A percentile compares a stretch with the other conserved stretches of the same genome.
Evolutionary conservation across 768 basidiomycete genomes (phyloP).

Genomic region (Lactarius indigo): DNA sequence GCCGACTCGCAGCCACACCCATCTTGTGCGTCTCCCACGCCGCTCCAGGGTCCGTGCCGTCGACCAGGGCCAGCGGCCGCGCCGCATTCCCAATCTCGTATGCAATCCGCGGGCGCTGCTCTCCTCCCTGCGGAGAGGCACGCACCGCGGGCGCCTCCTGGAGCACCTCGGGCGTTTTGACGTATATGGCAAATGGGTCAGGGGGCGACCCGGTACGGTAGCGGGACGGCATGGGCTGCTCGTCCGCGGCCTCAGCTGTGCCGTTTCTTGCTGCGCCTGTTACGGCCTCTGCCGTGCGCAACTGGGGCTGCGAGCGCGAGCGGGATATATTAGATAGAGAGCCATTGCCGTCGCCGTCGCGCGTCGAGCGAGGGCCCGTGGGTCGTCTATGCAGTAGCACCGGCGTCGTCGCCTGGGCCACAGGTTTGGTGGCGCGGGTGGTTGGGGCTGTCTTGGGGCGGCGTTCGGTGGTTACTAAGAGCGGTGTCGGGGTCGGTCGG

Average conservation of each 20-base stretch:
- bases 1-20: constrained; percentile 4
- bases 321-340: background rate
- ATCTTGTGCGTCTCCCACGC: background rate
- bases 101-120: background rate
- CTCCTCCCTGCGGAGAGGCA: background rate
- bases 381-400: background rate
- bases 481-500: background rate
- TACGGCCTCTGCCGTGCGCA: background rate
- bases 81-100: background rate
- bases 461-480: background rate
- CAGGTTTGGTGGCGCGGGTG: background rate
- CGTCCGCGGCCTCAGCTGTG: background rate
- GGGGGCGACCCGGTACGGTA: background rate
- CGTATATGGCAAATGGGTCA: background rate
- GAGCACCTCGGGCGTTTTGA: background rate
- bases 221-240: background rate
- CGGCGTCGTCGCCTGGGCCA: background rate
- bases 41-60: background rate
- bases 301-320: background rate
- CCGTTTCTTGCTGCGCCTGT: background rate
- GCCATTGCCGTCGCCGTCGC: background rate
- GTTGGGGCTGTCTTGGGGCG: constrained; percentile 8
- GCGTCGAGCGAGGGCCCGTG: background rate
- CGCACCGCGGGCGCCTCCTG: background rate
- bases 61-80: background rate